Percentiles rank a stretch among this genome's conserved stretches.
Evolutionary conservation across 1,139 yeast species (phyloP).

Genomic region (Blastobotrys proliferans): DNA sequence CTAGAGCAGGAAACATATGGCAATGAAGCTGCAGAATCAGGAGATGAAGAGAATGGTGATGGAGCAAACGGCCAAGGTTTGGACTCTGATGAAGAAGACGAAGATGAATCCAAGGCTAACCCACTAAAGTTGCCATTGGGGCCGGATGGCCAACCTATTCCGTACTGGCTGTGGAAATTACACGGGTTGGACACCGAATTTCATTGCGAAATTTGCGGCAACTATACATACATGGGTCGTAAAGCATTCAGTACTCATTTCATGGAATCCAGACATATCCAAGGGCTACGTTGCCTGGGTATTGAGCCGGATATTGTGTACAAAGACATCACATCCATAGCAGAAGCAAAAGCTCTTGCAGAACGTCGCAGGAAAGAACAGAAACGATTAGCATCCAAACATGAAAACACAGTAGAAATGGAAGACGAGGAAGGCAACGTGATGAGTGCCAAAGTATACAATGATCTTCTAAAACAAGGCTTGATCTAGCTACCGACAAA

Average conservation of each 20-base stretch:
- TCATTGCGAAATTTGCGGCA: conserved; percentile 85
- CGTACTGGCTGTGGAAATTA: conserved; percentile 86
- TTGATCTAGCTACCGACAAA: conserved; percentile 44
- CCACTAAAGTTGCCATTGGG: conserved; percentile 73
- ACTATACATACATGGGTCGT: conserved; percentile 69
- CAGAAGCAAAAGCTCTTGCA: conserved; percentile 36
- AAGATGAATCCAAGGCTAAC: conserved; percentile 29
- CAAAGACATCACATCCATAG: conserved; percentile 61
- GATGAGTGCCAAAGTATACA: conserved; percentile 76
- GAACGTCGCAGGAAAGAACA: conserved; percentile 39
- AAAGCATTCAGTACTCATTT: conserved; percentile 72
- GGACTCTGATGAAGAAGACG: conserved; percentile 22
- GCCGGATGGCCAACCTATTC: conserved; percentile 87
- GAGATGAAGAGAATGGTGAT: conserved; percentile 19
- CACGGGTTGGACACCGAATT: conserved; percentile 78
- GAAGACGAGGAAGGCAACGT: conserved; percentile 94
- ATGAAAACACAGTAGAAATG: conserved; percentile 57
- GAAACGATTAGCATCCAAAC: conserved; percentile 40
- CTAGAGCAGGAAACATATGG: conserved; percentile 31
- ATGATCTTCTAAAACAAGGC: conserved; percentile 84
- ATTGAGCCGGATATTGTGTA: conserved; percentile 51
- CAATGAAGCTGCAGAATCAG: conserved; percentile 17
- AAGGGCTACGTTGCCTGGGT: conserved; percentile 76
- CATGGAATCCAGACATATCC: conserved; percentile 58
- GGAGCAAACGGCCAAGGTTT: conserved; percentile 24